Evolutionary conservation across 306 rosid genomes (phyloP), one percentile per base, ranked within the genome.

Genomic region (Hippophae tibetana): DNA sequence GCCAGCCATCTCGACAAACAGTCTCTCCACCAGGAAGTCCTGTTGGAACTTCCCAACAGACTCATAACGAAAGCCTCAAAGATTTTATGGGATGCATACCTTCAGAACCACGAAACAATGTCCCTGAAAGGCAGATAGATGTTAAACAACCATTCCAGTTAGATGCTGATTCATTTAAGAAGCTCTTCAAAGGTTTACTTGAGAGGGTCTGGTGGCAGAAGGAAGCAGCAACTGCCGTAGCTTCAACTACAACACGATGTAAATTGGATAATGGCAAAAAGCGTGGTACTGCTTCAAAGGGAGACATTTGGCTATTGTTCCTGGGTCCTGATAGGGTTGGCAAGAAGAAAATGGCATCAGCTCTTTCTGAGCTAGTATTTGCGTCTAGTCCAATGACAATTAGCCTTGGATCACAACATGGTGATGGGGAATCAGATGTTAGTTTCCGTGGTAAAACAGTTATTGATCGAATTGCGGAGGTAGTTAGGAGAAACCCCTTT

Each of bases 151-250:
- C 76, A 10, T 11, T 65, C 41, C 49, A 73, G 50, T 58, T 72
- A 31, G 94, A 93, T 61, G 77, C 84, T 0, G 99, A 89, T 66
- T 84, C 87, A 18, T 89, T 80, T 81, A 93, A 93, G 84, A 82
- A 69, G 72, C 83, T 93, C 45, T 85, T 75, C 56, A 86, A 80
- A 67, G 79, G 79, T 72, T 79, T 93, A 51, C 66, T 76, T 47
- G 99, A 89, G 71, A 85, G 81, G 84, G 97, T 93, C 44, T 89
- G 97, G 95, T 93, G 99, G 99, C 99, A 93, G 87, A 82, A 65
- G 40, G 99, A 89, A 57, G 99, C 99, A 62, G 99, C 97, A 9
- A 69, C 89, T 5, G 78, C 87, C 7, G 76, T 93, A 52, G 99
- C 99, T 50, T 73, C 93, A 27, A 77, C 89, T 1, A 83, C 89